Evolutionary conservation across 768 basidiomycete genomes (phyloP).

Genomic region (Rhizopogon vinicolor): DNA sequence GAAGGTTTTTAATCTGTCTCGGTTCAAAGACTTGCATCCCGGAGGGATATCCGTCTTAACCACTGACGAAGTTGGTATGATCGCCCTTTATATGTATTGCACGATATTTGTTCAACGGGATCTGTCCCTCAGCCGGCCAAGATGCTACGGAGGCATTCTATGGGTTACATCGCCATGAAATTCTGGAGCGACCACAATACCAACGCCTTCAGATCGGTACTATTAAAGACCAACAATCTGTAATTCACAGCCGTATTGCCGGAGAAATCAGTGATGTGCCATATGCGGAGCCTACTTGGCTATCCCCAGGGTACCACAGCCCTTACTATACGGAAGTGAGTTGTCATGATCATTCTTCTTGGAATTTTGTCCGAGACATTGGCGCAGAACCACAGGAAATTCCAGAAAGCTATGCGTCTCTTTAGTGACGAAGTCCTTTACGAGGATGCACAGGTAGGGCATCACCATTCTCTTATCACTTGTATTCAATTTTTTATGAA

Average conservation of each 20-base stretch:
- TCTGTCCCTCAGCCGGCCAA: constrained; percentile 54
- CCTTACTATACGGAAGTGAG: constrained; percentile 68
- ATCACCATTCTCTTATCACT: constrained; percentile 5
- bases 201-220: constrained; percentile 70
- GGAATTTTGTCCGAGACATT: constrained; percentile 5
- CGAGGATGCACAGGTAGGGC: constrained; percentile 30
- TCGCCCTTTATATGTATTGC: background rate
- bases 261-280: constrained; percentile 75
- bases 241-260: constrained; percentile 41
- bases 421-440: constrained; percentile 68
- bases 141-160: constrained; percentile 89
- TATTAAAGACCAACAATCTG: constrained; percentile 56
- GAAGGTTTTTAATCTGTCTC: constrained; percentile 79
- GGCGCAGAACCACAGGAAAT: constrained; percentile 40
- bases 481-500: constrained; percentile 13
- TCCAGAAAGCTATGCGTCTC: constrained; percentile 46
- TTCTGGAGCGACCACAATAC: constrained; percentile 73
- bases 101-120: background rate
- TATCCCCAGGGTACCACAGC: constrained; percentile 60
- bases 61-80: constrained; percentile 70
- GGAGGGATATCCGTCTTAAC: constrained; percentile 77
- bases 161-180: constrained; percentile 82
- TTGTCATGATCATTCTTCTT: background rate
- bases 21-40: constrained; percentile 79
- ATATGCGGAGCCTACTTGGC: constrained; percentile 87